Evolutionary conservation across 257 asterid species (phyloP).

Genomic region (Lycium barbarum): DNA sequence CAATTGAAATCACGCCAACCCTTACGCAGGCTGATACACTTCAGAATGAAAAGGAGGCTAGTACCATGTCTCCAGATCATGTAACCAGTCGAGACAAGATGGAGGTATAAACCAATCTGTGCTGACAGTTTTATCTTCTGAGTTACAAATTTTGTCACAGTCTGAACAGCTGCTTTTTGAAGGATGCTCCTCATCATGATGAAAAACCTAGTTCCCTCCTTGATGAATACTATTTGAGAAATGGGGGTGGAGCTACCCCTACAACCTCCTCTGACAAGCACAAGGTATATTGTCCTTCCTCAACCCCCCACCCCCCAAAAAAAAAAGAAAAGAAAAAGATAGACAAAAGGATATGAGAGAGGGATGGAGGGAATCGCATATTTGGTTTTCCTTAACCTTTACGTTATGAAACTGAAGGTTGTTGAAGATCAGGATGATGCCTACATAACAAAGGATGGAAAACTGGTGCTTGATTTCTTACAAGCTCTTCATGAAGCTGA

Average conservation of each 20-base stretch:
- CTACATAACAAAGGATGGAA: slow-evolving; percentile 82
- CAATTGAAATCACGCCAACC: slow-evolving; percentile 46
- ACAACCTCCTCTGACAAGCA: slow-evolving; percentile 49
- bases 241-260: slow-evolving; percentile 45
- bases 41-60: slow-evolving; percentile 51
- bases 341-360: neutral
- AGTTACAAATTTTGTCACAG: slow-evolving; percentile 33
- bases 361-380: neutral
- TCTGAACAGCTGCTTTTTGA: slow-evolving; percentile 52
- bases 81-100: slow-evolving; percentile 42
- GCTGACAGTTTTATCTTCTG: slow-evolving; percentile 29
- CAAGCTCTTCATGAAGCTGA: slow-evolving; percentile 98
- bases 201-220: slow-evolving; percentile 62
- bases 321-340: neutral
- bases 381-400: slow-evolving; percentile 26
- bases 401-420: slow-evolving; percentile 51
- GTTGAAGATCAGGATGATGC: slow-evolving; percentile 61
- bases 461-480: slow-evolving; percentile 86
- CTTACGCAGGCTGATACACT: slow-evolving; percentile 41
- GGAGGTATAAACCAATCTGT: slow-evolving; percentile 54
- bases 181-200: slow-evolving; percentile 53
- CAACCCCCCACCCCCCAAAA: neutral
- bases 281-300: slow-evolving; percentile 49
- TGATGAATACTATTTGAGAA: slow-evolving; percentile 69
- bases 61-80: slow-evolving; percentile 42